Evolutionary conservation across 2,329 filamentous ascomycete species (phyloP).

Genomic region (Fusarium stilboides): DNA sequence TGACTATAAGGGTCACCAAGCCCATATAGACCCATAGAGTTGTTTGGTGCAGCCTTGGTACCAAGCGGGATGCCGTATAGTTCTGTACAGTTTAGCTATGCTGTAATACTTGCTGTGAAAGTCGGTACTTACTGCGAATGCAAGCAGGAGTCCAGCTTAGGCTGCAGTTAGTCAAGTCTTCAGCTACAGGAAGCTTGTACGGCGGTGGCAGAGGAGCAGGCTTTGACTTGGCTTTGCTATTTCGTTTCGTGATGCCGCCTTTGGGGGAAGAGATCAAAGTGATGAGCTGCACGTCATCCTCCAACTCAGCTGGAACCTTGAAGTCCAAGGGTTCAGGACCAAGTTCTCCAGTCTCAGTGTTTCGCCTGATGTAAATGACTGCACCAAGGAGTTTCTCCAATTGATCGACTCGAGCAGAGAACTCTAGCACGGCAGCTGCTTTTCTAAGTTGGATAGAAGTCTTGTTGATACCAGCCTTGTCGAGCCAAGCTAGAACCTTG

Average conservation of each 20-base stretch:
- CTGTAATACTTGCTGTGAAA: accelerated
- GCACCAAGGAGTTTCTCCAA: neutral
- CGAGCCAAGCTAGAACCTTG: neutral
- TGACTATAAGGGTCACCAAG: neutral
- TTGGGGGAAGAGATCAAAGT: neutral
- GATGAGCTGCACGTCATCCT: neutral
- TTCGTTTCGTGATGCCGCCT: neutral
- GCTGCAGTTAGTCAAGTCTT: slow-evolving; percentile 10
- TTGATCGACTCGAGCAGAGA: neutral
- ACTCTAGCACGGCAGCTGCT: slow-evolving; percentile 2
- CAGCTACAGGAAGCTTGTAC: neutral
- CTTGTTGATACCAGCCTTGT: neutral
- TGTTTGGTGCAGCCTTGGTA: slow-evolving; percentile 1
- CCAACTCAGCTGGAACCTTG: neutral
- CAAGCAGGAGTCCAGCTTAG: slow-evolving; percentile 17
- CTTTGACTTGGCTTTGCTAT: neutral
- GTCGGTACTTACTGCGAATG: neutral
- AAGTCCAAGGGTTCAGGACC: neutral
- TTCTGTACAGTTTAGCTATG: neutral
- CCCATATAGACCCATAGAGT: slow-evolving; percentile 4
- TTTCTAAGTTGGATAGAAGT: slow-evolving; percentile 2
- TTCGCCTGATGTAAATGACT: neutral
- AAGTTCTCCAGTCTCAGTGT: slow-evolving; percentile 1
- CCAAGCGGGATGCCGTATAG: slow-evolving; percentile 2
- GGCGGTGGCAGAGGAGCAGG: neutral